Base-by-base conservation (phyloP, 768 basidiomycete species). In the Suillus subluteus region DNA sequence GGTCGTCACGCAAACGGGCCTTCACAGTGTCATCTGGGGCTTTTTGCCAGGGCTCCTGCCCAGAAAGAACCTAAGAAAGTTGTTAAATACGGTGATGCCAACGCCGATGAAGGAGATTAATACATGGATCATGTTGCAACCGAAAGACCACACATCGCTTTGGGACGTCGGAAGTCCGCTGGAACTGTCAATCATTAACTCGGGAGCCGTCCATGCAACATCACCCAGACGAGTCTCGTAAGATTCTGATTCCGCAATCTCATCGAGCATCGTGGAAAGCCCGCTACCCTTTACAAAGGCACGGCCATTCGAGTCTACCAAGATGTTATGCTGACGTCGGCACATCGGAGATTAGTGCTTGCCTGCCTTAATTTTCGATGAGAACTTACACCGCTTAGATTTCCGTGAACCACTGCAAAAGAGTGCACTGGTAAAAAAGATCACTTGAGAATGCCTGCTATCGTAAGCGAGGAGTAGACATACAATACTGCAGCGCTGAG, bases 401-500 rank as follows among this genome's bases (percentile, higher is more conserved):
- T 35, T 23, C 67, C 67, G 21, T 68, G 67, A 4, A 62, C 61
- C 21, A 68, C 62, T 21, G 35, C 18, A 26, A 37, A 11, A 7
- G 62, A 40, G 32, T 68, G 67, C 15, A 68, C 67, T 68, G 44
- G 11, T 16, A 9, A 62, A 48, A 13, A 16, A 13, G n/a, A 48
- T 61, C 23, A 4, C n/a, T 11, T 35, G 15, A 48, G 9, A 58
- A 37, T 8, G 5, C 8, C 23, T 11, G 18, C n/a, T 30, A 18
- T 54, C 30, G 38, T 18, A 50, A 6, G 0, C 9, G 15, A 35
- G 65, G 0, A 59, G 5, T 1, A 37, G 37, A 18, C 79, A 68
- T 55, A 82, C 82, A 64, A 66, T 83, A 82, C 12, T 72, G 62
- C 13, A 83, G 70, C 46, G 81, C 83, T 41, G 79, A 75, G 5